Evolutionary conservation across 176 grass and related monocot species (phyloP).

Genomic region (Lolium multiflorum): DNA sequence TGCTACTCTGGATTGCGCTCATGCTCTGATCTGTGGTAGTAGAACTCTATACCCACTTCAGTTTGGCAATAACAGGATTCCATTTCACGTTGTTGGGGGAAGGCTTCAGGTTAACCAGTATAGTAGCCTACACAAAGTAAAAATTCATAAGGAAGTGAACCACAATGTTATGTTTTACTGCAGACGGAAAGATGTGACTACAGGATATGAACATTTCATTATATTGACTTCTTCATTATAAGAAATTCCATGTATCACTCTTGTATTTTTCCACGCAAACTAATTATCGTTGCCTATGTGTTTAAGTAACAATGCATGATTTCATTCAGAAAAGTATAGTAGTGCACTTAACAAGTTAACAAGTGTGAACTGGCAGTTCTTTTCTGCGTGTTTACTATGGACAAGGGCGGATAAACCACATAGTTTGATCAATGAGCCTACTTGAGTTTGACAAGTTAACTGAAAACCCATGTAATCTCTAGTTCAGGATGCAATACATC

Average conservation of each 20-base stretch:
- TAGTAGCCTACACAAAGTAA: slow-evolving; percentile 54
- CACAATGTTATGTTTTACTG: neutral
- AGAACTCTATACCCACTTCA: too few species aligned
- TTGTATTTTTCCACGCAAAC: neutral
- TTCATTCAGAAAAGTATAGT: neutral
- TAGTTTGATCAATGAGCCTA: neutral
- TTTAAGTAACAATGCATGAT: neutral
- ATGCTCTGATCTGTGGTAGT: too few species aligned
- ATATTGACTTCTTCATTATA: neutral
- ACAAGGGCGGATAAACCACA: neutral
- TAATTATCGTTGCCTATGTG: neutral
- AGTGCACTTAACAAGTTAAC: neutral
- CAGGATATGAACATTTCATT: neutral
- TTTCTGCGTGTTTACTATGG: neutral
- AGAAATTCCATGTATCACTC: neutral
- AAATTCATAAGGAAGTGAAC: slow-evolving; percentile 24
- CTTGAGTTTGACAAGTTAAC: neutral
- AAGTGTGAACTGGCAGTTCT: neutral
- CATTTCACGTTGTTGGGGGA: slow-evolving; percentile 92
- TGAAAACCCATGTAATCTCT: neutral
- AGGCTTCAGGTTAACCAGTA: slow-evolving; percentile 90
- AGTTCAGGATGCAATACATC: neutral
- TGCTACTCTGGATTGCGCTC: too few species aligned
- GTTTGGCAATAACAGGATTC: slow-evolving; percentile 88
- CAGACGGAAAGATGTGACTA: neutral